Conservation (phyloP, 2,329 filamentous ascomycete genomes). For the Colletotrichum zoysiae region DNA sequence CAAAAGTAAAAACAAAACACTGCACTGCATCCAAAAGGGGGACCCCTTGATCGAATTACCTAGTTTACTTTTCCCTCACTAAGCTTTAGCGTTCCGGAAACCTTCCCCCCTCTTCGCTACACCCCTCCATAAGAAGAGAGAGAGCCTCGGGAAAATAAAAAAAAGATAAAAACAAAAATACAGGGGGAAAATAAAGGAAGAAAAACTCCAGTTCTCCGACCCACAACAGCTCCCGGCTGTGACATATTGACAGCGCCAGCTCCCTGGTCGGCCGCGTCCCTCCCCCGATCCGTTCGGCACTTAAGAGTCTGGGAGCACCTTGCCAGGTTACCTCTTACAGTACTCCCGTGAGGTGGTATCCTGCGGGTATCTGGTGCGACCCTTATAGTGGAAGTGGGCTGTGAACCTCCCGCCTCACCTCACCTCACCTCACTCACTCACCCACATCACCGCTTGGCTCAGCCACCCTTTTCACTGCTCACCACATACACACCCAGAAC, state of each 20-base stretch:
- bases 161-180: neutral
- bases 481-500: neutral
- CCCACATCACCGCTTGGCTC: constrained; percentile 30
- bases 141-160: no score
- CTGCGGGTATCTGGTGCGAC: neutral
- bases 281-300: constrained; percentile 5
- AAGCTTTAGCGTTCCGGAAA: neutral
- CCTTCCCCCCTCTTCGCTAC: neutral
- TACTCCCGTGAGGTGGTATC: neutral
- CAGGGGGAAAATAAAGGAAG: neutral
- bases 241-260: constrained; percentile 34
- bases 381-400: constrained; percentile 31
- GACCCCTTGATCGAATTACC: neutral
- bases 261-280: constrained; percentile 21
- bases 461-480: constrained; percentile 27
- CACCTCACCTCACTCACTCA: neutral
- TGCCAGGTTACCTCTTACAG: neutral
- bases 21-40: neutral
- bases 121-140: neutral
- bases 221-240: constrained; percentile 36
- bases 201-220: constrained; percentile 1
- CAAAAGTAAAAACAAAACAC: neutral
- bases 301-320: neutral
- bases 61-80: constrained; percentile 4
- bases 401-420: constrained; percentile 30